phyloP scores from a whole-genome alignment of 768 basidiomycete species.

The Cystobasidium tubakii region DNA sequence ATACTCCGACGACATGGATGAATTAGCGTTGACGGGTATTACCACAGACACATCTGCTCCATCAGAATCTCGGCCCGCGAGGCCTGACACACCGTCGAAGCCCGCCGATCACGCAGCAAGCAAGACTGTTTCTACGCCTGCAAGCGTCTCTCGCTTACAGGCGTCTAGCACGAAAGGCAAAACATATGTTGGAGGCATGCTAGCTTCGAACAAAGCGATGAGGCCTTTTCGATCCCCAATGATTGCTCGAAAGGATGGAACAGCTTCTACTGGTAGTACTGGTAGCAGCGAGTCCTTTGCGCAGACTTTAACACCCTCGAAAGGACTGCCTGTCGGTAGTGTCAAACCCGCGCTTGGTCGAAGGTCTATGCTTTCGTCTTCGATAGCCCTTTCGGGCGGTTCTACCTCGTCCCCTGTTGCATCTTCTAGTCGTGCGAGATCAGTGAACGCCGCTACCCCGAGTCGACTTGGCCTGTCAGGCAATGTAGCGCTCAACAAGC shows the following conservation, averaged over 20 bases:
- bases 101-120: neutral
- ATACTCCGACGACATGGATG: too few relatives aligned
- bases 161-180: neutral
- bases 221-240: conserved; percentile 29
- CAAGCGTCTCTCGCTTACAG: neutral
- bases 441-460: neutral
- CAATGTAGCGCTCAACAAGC: conserved; percentile 23
- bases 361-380: neutral
- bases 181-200: conserved; percentile 20
- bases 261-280: neutral
- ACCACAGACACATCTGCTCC: too few relatives aligned
- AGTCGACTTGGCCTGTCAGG: neutral
- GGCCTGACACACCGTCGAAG: neutral
- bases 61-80: too few relatives aligned
- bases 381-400: neutral
- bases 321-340: neutral
- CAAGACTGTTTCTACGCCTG: neutral
- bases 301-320: conserved; percentile 2
- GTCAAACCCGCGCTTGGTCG: neutral
- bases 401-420: neutral
- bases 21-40: too few relatives aligned
- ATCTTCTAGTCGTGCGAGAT: neutral
- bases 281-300: neutral
- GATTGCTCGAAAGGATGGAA: neutral
- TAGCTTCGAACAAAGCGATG: conserved; percentile 25